A percentile compares a stretch with the other conserved stretches of the same genome.
Evolutionary conservation across 768 basidiomycete genomes (phyloP).

Genomic region (Russula sp.): DNA sequence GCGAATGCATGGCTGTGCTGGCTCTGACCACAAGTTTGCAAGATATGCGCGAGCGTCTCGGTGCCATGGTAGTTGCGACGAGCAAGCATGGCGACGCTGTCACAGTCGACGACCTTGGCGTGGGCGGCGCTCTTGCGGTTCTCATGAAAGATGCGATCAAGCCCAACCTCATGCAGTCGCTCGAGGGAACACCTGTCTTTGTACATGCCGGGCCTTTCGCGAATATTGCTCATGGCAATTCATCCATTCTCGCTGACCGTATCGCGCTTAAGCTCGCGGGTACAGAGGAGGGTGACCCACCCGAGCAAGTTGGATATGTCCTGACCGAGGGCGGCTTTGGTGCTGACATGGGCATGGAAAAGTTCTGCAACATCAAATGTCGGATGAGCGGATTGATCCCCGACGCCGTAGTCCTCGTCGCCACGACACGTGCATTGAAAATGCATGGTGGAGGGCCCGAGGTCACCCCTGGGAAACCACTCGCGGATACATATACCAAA

Average conservation of each 20-base stretch:
- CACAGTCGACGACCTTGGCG: slow-evolving; percentile 95
- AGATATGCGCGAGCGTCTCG: slow-evolving; percentile 91
- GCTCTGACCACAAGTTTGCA: slow-evolving; percentile 82
- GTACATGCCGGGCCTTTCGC: slow-evolving; percentile 99
- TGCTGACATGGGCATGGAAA: slow-evolving; percentile 99
- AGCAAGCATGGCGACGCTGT: slow-evolving; percentile 87
- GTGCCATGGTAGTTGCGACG: slow-evolving; percentile 95
- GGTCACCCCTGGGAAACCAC: slow-evolving; percentile 91
- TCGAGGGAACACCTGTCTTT: slow-evolving; percentile 97
- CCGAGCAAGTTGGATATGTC: slow-evolving; percentile 86
- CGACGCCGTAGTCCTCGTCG: slow-evolving; percentile 93
- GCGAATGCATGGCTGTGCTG: slow-evolving; percentile 97
- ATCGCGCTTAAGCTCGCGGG: slow-evolving; percentile 97
- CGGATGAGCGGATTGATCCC: slow-evolving; percentile 89
- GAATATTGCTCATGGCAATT: slow-evolving; percentile 98
- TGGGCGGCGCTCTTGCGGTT: slow-evolving; percentile 91
- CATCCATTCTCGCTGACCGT: slow-evolving; percentile 96
- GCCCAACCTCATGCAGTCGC: slow-evolving; percentile 97
- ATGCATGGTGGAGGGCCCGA: slow-evolving; percentile 99
- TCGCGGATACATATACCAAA: slow-evolving; percentile 90
- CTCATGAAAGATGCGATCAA: slow-evolving; percentile 99
- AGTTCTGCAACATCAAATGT: slow-evolving; percentile 99
- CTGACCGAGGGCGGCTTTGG: slow-evolving; percentile 98
- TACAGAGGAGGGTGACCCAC: slow-evolving; percentile 82
- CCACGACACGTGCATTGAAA: slow-evolving; percentile 95